Evolutionary conservation across 164 flowering plant species (phyloP).

Genomic region (Vitis cinerea): DNA sequence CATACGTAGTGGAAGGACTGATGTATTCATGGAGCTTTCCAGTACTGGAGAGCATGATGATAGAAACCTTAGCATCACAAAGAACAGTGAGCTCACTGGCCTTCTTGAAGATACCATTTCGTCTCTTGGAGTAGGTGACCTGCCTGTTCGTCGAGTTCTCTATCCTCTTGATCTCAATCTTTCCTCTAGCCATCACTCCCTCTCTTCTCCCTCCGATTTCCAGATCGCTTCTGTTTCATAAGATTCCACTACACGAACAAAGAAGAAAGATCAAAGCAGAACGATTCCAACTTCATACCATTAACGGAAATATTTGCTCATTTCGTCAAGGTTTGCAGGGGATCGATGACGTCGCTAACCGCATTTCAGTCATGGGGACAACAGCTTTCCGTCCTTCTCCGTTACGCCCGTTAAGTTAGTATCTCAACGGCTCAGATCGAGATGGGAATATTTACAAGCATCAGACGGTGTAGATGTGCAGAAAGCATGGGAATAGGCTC

Average conservation of each 20-base stretch:
- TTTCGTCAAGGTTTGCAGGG: not conserved
- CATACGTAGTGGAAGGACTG: conserved; percentile 44
- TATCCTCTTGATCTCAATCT: conserved; percentile 62
- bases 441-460: too few species aligned
- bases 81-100: conserved; percentile 56
- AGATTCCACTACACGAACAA: too few species aligned
- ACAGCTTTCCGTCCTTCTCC: conserved; percentile 5
- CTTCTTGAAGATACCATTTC: conserved; percentile 61
- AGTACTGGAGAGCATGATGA: conserved; percentile 50
- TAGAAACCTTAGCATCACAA: conserved; percentile 61
- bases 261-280: too few species aligned
- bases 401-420: not conserved
- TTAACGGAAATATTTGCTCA: conserved; percentile 8
- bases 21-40: conserved; percentile 48
- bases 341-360: not conserved
- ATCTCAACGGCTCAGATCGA: too few species aligned
- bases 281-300: not conserved
- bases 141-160: conserved; percentile 59
- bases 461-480: too few species aligned
- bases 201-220: conserved; percentile 2
- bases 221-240: not conserved
- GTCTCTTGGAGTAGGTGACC: conserved; percentile 55
- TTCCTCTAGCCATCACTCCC: conserved; percentile 49
- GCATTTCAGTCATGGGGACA: conserved; percentile 8
- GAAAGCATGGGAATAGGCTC: too few species aligned